Conservation (phyloP, 495 filamentous ascomycete species). For the Penicillium psychrofluorescens region DNA sequence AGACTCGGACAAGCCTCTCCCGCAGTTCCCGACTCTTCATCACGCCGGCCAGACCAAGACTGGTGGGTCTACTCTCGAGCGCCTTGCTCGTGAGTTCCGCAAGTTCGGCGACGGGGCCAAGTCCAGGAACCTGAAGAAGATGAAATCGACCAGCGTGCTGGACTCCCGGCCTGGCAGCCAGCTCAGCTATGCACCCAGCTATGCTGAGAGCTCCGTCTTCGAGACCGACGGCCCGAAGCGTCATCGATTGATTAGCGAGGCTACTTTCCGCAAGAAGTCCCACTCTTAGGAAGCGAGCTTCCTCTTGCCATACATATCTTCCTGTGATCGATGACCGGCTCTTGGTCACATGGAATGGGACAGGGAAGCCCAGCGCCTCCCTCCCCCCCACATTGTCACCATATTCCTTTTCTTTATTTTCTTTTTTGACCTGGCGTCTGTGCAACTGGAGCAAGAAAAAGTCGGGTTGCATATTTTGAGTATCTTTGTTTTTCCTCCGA, state of each 20-base stretch:
- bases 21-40: conserved; percentile 26
- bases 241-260: conserved; percentile 41
- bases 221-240: conserved; percentile 44
- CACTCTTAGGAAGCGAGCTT: conserved; percentile 22
- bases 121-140: conserved; percentile 36
- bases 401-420: not conserved
- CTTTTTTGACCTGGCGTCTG: conserved; percentile 6
- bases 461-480: conserved; percentile 9
- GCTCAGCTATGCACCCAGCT: conserved; percentile 15
- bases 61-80: conserved; percentile 48
- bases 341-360: not conserved
- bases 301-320: conserved; percentile 31
- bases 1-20: conserved; percentile 41
- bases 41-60: conserved; percentile 17
- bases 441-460: conserved; percentile 6
- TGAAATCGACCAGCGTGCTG: conserved; percentile 40
- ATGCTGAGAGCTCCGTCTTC: conserved; percentile 30
- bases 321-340: conserved; percentile 5
- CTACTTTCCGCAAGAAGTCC: conserved; percentile 33
- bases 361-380: not conserved
- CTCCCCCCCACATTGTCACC: not conserved
- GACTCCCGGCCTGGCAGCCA: conserved; percentile 17
- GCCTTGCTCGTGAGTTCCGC: conserved; percentile 50
- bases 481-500: not conserved
- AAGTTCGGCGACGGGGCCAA: conserved; percentile 32